Percentiles rank a stretch among this genome's conserved stretches.
Conservation (phyloP, 2,329 filamentous ascomycete genomes). For the Sporothrix humicola region DNA sequence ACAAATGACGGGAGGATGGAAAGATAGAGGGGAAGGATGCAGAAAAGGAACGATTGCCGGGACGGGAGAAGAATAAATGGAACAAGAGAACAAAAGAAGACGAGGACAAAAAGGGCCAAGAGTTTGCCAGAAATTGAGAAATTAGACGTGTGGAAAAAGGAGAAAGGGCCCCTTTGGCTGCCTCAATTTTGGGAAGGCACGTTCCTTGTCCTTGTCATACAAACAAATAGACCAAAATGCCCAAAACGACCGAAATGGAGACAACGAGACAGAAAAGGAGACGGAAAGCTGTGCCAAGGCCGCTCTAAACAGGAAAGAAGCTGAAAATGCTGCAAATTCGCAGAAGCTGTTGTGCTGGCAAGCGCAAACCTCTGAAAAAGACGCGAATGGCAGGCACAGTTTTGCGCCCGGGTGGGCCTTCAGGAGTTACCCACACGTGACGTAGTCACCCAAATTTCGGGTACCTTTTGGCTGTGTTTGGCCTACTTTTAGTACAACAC, state of each 20-base stretch:
- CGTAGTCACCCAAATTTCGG: neutral
- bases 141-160: neutral
- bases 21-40: neutral
- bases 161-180: neutral
- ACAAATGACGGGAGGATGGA: neutral
- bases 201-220: conserved; percentile 4
- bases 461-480: neutral
- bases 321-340: neutral
- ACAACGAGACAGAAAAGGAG: neutral
- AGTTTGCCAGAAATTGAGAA: neutral
- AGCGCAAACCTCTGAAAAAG: too few relatives aligned
- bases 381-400: conserved; percentile 10
- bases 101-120: neutral
- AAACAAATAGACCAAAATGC: neutral
- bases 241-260: too few relatives aligned
- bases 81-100: neutral
- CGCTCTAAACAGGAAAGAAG: conserved; percentile 16
- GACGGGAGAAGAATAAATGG: neutral
- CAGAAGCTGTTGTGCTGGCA: neutral
- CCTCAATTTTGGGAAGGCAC: conserved; percentile 9
- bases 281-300: conserved; percentile 1
- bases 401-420: conserved; percentile 12
- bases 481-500: neutral
- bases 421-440: conserved; percentile 12
- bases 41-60: neutral